Evolutionary conservation across 2,329 filamentous ascomycete species (phyloP).

Genomic region (Aspergillus sp.): DNA sequence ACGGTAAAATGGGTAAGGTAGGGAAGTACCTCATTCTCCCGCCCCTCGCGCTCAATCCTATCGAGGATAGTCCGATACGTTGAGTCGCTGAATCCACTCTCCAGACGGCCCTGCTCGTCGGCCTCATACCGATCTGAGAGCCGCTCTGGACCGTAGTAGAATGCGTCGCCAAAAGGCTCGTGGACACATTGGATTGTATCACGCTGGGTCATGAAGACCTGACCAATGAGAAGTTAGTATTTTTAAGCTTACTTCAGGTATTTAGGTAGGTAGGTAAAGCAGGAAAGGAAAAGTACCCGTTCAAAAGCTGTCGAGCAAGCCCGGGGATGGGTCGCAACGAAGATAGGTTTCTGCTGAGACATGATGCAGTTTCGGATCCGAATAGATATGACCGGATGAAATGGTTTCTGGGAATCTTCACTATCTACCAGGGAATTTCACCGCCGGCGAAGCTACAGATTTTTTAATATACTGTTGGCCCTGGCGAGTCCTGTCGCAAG

Average conservation of each 20-base stretch:
- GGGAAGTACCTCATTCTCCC: slow-evolving; percentile 53
- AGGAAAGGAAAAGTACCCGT: slow-evolving; percentile 59
- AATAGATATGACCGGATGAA: neutral
- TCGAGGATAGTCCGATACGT: slow-evolving; percentile 68
- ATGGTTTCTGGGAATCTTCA: slow-evolving; percentile 7
- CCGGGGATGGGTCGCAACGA: slow-evolving; percentile 89
- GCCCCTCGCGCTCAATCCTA: slow-evolving; percentile 67
- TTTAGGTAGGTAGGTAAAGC: neutral
- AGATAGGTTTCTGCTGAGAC: slow-evolving; percentile 76
- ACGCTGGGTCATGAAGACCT: slow-evolving; percentile 96
- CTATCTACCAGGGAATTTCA: slow-evolving; percentile 23
- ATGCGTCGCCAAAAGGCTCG: slow-evolving; percentile 95
- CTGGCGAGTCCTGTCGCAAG: neutral
- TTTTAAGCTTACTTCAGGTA: too few relatives aligned
- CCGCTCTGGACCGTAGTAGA: slow-evolving; percentile 91
- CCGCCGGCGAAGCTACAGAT: slow-evolving; percentile 23
- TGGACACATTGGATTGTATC: slow-evolving; percentile 81
- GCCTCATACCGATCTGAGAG: slow-evolving; percentile 75
- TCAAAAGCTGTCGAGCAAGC: slow-evolving; percentile 98
- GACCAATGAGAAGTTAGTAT: slow-evolving; percentile 9
- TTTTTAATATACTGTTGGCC: neutral
- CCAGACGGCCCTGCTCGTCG: slow-evolving; percentile 55
- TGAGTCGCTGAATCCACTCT: slow-evolving; percentile 46
- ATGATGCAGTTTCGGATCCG: slow-evolving; percentile 55
- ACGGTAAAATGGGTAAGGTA: neutral